A percentile compares a stretch with the other conserved stretches of the same genome.
Conservation (phyloP, 768 basidiomycete species). For the Leccinum sublutescens region DNA sequence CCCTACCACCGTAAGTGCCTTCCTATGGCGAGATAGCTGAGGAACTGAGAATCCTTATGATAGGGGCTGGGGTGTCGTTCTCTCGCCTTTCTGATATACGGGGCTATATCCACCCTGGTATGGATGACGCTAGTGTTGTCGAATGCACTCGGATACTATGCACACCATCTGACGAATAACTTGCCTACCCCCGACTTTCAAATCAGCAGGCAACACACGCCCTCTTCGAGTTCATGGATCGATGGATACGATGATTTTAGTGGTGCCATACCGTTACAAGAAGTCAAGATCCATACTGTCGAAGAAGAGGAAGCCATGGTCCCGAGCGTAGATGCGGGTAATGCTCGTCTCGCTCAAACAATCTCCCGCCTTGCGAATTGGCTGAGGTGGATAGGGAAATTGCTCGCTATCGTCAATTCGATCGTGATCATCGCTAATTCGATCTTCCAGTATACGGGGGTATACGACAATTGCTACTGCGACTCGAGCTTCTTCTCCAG, state of each 20-base stretch:
- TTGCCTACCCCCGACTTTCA: neutral
- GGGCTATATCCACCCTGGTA: slow-evolving; percentile 24
- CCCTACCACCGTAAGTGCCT: slow-evolving; percentile 26
- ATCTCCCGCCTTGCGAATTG: slow-evolving; percentile 6
- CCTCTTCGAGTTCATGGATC: neutral
- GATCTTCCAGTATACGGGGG: slow-evolving; percentile 30
- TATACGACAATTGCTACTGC: slow-evolving; percentile 32
- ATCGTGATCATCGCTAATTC: slow-evolving; percentile 24
- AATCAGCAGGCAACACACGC: neutral
- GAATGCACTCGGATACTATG: slow-evolving; percentile 25
- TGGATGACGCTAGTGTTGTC: slow-evolving; percentile 33
- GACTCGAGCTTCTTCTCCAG: slow-evolving; percentile 22
- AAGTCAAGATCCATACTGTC: neutral
- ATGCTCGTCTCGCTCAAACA: neutral
- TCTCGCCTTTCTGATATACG: slow-evolving; percentile 32
- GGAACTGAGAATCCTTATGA: neutral
- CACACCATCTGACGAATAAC: slow-evolving; percentile 3
- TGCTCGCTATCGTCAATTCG: slow-evolving; percentile 29
- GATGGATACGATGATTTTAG: neutral
- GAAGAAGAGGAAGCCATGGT: neutral
- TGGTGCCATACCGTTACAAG: neutral
- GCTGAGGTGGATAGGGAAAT: slow-evolving; percentile 29
- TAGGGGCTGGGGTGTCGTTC: slow-evolving; percentile 37
- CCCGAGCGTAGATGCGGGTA: too few relatives aligned
- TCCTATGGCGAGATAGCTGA: neutral